Conservation (phyloP, 345 rosid species). For the Viola odorata region DNA sequence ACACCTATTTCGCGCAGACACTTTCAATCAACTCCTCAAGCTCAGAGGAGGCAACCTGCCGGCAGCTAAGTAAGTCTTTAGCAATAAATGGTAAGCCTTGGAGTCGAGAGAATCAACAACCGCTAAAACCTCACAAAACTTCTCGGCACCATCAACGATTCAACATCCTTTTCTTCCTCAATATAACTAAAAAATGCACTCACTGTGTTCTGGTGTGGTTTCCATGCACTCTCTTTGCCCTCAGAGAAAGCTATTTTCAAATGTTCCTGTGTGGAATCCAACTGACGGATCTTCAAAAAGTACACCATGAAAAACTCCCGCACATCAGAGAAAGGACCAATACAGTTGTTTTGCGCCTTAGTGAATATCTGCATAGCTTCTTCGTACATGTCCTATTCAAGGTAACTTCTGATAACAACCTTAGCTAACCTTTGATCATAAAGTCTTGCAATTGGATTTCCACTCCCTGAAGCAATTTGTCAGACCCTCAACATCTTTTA, state of each 20-base stretch:
- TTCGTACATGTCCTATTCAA: conserved; percentile 40
- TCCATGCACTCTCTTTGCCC: conserved; percentile 34
- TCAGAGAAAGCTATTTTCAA: conserved; percentile 43
- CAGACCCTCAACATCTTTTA: conserved; percentile 52
- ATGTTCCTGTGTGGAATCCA: conserved; percentile 41
- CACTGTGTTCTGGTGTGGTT: conserved; percentile 26
- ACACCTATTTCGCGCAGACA: conserved; percentile 36
- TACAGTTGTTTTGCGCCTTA: conserved; percentile 28
- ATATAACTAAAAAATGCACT: conserved; percentile 40
- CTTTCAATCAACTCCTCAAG: conserved; percentile 43
- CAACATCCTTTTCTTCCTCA: conserved; percentile 49
- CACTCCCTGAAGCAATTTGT: conserved; percentile 54
- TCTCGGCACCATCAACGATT: conserved; percentile 53
- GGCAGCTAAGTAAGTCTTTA: conserved; percentile 55
- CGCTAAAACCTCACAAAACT: conserved; percentile 39
- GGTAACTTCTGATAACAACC: conserved; percentile 40
- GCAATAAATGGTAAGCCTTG: conserved; percentile 27
- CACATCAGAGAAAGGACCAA: conserved; percentile 34
- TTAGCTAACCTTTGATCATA: conserved; percentile 62
- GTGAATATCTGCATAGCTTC: conserved; percentile 49
- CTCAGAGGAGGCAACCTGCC: conserved; percentile 54
- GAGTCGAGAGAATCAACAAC: conserved; percentile 30
- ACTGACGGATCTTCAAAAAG: conserved; percentile 36
- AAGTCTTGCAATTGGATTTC: conserved; percentile 44
- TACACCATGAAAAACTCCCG: conserved; percentile 54